A percentile compares a stretch with the other conserved stretches of the same genome.
Evolutionary conservation across 1,139 yeast genomes (phyloP).

Genomic region (Zygosaccharomyces sapae): DNA sequence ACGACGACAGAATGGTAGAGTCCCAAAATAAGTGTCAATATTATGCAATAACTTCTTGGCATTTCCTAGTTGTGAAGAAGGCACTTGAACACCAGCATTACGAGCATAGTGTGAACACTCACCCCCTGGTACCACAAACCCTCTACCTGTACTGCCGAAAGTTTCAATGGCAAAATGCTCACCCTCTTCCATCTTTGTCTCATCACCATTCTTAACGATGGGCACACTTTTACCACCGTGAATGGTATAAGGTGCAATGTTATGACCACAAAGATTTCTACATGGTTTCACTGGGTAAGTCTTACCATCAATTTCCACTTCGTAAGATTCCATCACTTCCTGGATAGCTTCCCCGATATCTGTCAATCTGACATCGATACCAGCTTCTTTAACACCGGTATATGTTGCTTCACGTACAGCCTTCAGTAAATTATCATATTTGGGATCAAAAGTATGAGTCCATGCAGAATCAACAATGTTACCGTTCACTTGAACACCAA

Average conservation of each 20-base stretch:
- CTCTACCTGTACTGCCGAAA: constrained; percentile 94
- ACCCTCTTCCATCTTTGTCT: constrained; percentile 98
- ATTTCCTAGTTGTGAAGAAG: constrained; percentile 52
- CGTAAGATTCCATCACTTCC: constrained; percentile 96
- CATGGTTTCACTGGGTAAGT: constrained; percentile 82
- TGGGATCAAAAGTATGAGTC: constrained; percentile 82
- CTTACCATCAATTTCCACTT: constrained; percentile 84
- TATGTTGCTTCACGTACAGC: constrained; percentile 95
- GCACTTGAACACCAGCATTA: constrained; percentile 48
- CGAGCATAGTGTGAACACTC: constrained; percentile 93
- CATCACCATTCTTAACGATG: constrained; percentile 86
- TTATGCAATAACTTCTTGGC: constrained; percentile 63
- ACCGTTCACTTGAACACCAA: constrained; percentile 98
- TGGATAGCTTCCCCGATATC: constrained; percentile 96
- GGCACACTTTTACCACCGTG: constrained; percentile 98
- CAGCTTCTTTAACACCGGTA: constrained; percentile 89
- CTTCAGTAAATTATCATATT: constrained; percentile 69
- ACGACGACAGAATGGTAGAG: constrained; percentile 94
- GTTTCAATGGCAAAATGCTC: constrained; percentile 98
- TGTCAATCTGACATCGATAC: constrained; percentile 90
- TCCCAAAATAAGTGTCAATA: constrained; percentile 81
- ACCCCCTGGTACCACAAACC: constrained; percentile 79
- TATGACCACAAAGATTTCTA: constrained; percentile 91
- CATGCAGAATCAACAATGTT: constrained; percentile 92
- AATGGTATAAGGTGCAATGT: constrained; percentile 73